Conservation (phyloP, 192 early-diverging fungal species). For the Umbelopsis ramanniana region DNA sequence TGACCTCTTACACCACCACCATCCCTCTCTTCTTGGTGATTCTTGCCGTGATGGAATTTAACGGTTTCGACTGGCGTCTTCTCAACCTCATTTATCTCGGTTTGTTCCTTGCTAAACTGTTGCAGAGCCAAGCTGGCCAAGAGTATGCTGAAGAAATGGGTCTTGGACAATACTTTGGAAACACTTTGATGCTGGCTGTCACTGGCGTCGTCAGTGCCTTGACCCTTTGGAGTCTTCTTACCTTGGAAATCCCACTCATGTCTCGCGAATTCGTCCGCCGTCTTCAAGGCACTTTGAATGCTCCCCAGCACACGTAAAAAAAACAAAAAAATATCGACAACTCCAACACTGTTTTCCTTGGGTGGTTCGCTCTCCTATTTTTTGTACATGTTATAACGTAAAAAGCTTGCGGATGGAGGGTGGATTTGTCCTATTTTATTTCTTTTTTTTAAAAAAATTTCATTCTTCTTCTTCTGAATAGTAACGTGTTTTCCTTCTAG, state of each 20-base stretch:
- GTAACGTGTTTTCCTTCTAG: too few species aligned
- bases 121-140: conserved; percentile 29
- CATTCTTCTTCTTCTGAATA: background rate
- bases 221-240: conserved; percentile 6
- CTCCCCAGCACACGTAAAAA: conserved; percentile 1
- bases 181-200: conserved; percentile 12
- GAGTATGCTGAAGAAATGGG: conserved; percentile 19
- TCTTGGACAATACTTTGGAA: background rate
- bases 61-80: conserved; percentile 37
- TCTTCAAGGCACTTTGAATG: background rate
- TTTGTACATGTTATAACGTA: conserved; percentile 13
- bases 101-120: conserved; percentile 34
- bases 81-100: conserved; percentile 39
- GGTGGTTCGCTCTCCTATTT: background rate
- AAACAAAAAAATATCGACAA: background rate
- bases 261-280: background rate
- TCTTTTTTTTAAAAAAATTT: background rate
- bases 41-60: conserved; percentile 37
- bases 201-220: conserved; percentile 11
- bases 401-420: too few species aligned
- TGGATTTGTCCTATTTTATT: background rate
- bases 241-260: background rate
- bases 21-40: conserved; percentile 36
- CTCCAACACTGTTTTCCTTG: background rate
- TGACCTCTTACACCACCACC: conserved; percentile 29